Evolutionary conservation across 176 grass and related monocot species (phyloP).

Genomic region (Triticum aestivum): DNA sequence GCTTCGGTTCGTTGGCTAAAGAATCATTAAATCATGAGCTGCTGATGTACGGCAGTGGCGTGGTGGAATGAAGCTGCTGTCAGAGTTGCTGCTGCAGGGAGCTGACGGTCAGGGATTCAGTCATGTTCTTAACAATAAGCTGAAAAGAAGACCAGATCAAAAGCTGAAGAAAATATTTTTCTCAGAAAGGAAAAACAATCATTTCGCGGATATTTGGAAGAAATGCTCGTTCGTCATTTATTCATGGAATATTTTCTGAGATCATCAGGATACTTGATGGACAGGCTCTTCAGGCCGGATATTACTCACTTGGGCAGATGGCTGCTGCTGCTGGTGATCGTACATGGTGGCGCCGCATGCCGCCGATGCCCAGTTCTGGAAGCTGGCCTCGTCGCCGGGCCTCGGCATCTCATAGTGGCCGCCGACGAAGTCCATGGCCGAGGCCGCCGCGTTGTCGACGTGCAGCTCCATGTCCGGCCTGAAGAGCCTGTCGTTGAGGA

Average conservation of each 20-base stretch:
- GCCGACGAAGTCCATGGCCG: conserved; percentile 33
- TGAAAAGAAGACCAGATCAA: background rate
- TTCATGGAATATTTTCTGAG: background rate
- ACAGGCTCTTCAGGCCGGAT: too few species aligned
- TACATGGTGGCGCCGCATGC: conserved; percentile 44
- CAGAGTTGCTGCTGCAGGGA: conserved; percentile 46
- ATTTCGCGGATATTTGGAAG: background rate
- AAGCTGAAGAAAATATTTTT: background rate
- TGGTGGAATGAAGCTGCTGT: conserved; percentile 13
- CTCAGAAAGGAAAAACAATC: background rate
- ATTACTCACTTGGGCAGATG: conserved; percentile 57
- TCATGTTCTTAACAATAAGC: conserved; percentile 13
- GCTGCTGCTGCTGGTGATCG: conserved; percentile 45
- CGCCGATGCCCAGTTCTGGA: conserved; percentile 68
- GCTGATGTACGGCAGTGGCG: conserved; percentile 9
- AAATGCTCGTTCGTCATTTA: background rate
- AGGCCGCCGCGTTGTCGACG: conserved; percentile 2
- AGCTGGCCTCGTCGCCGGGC: conserved; percentile 58
- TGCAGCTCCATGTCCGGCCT: conserved; percentile 45
- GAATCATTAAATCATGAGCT: conserved; percentile 26
- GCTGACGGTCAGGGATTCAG: conserved; percentile 47
- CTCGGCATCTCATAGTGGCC: conserved; percentile 52
- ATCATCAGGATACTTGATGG: background rate
- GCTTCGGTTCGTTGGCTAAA: background rate
- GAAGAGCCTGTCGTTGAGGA: conserved; percentile 51